These are phyloP conservation scores for Neurospora sublineolata DNA, from an alignment of 495 filamentous ascomycete genomes.

Conservation along the genomic window DNA sequence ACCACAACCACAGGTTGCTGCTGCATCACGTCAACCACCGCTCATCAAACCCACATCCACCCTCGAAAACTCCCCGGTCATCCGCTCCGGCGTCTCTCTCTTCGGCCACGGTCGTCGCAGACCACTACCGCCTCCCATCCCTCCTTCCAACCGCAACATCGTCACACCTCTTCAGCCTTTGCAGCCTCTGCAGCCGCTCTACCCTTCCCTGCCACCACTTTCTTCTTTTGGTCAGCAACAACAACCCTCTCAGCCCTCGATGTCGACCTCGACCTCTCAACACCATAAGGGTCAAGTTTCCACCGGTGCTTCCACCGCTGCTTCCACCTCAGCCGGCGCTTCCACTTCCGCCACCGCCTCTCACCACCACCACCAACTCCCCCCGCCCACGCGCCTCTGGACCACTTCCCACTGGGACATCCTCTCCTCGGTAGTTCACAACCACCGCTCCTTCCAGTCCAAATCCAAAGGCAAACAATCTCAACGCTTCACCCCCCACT, in stretches of 20 bases:
- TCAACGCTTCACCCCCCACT: too few species aligned
- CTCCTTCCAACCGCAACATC: background rate
- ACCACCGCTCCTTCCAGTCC: constrained; percentile 16
- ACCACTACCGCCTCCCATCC: background rate
- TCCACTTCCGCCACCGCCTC: background rate
- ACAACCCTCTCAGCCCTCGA: background rate
- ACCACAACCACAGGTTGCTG: background rate
- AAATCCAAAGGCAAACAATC: constrained; percentile 7
- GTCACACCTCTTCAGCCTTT: background rate
- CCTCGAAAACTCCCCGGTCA: background rate
- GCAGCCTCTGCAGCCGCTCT: background rate
- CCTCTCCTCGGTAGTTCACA: constrained; percentile 24
- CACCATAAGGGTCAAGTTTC: background rate
- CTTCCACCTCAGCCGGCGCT: background rate
- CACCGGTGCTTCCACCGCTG: background rate
- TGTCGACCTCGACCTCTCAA: background rate
- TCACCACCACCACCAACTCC: background rate
- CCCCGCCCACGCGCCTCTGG: constrained; percentile 18
- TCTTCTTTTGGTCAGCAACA: background rate
- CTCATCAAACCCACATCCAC: background rate
- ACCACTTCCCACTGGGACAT: constrained; percentile 30
- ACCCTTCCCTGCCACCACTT: background rate
- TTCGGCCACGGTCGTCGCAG: background rate
- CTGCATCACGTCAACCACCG: background rate
- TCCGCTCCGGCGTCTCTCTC: background rate